Evolutionary conservation across 2,329 filamentous ascomycete genomes (phyloP).

Genomic region (Pyricularia sp.): DNA sequence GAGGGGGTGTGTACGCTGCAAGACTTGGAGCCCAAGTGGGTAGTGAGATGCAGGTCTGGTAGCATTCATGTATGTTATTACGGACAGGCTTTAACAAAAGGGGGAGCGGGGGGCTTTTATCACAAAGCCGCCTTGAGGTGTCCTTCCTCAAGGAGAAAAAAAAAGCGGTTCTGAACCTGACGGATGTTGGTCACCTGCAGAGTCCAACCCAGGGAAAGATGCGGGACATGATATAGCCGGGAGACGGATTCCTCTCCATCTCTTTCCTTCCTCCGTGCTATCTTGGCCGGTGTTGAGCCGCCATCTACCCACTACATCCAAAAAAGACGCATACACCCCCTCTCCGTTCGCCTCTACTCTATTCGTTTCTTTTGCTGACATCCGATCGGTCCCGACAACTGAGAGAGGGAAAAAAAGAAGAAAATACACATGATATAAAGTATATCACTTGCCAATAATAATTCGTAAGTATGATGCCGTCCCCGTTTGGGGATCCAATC

Average conservation of each 20-base stretch:
- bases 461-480: not conserved
- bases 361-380: not conserved
- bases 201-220: not conserved
- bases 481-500: not conserved
- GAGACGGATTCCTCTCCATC: not conserved
- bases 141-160: not conserved
- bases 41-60: not conserved
- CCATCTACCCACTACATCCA: not conserved
- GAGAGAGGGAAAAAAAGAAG: not conserved
- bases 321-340: not conserved
- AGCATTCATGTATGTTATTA: not conserved
- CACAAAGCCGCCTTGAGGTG: not conserved
- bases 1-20: not conserved
- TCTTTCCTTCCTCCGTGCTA: not conserved
- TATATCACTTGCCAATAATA: not conserved
- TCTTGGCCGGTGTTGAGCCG: not conserved
- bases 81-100: not conserved
- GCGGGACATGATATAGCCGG: not conserved
- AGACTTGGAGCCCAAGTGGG: not conserved
- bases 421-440: not conserved
- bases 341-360: not conserved
- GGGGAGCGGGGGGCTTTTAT: too few species aligned
- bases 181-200: not conserved
- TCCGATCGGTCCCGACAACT: not conserved
- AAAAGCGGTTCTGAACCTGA: not conserved